A percentile compares a stretch with the other conserved stretches of the same genome.
Conservation (phyloP, 78 protist genomes). For the Cavenderia fasciculata region DNA sequence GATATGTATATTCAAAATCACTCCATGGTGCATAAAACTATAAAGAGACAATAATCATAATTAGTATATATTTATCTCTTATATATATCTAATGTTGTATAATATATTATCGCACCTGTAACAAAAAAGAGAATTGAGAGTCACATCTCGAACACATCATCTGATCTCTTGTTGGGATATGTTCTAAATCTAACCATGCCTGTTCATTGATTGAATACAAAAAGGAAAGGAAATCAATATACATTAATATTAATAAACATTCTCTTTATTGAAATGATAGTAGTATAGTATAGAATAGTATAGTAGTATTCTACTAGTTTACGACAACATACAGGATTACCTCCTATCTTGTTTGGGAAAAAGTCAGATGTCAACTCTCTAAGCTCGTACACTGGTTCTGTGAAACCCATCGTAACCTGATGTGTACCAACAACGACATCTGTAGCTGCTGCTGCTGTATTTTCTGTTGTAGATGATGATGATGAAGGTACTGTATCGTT, state of each 20-base stretch:
- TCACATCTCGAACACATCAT: conserved; percentile 28
- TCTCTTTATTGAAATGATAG: not conserved
- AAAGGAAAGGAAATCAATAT: too few species aligned
- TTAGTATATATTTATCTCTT: too few species aligned
- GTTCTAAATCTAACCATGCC: conserved; percentile 77
- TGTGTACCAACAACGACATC: too few species aligned
- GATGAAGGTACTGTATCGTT: too few species aligned
- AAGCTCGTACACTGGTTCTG: conserved; percentile 2
- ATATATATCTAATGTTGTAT: too few species aligned
- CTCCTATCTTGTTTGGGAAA: conserved; percentile 69
- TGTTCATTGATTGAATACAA: too few species aligned
- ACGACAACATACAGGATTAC: conserved; percentile 51
- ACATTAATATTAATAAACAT: not conserved
- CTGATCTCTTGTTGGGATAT: too few species aligned
- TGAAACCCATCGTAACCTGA: conserved; percentile 40
- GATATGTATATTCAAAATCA: conserved; percentile 12
- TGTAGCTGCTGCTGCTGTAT: too few species aligned
- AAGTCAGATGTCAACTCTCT: conserved; percentile 45
- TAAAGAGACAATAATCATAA: too few species aligned
- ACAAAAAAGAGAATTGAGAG: conserved; percentile 53
- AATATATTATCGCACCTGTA: too few species aligned
- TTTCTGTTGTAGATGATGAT: too few species aligned
- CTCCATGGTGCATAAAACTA: conserved; percentile 46
- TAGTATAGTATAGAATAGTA: not conserved
- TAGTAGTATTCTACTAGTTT: not conserved